These are phyloP conservation scores for Diaporthe eres DNA, from an alignment of 2,329 filamentous ascomycete genomes.

Conservation along the genomic window DNA sequence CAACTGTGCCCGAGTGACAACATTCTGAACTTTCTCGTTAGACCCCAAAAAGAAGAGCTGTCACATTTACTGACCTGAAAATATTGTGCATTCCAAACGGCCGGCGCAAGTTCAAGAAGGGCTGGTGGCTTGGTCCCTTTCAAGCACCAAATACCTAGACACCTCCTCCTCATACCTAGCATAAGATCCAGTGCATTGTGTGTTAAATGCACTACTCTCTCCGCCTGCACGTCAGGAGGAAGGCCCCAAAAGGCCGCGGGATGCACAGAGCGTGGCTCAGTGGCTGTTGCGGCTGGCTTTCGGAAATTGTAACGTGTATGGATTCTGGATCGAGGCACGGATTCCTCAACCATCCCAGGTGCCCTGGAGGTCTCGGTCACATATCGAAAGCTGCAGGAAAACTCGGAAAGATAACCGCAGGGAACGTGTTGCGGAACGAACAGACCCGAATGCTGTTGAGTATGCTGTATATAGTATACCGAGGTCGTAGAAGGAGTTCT, in stretches of 20 bases:
- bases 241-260: constrained; percentile 10
- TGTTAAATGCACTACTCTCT: constrained; percentile 31
- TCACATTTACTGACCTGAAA: constrained; percentile 34
- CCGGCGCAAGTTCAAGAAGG: constrained; percentile 39
- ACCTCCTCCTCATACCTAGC: constrained; percentile 28
- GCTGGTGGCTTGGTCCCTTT: not conserved
- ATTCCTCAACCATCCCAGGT: not conserved
- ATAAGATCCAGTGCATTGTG: constrained; percentile 20
- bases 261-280: not conserved
- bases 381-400: constrained; percentile 31
- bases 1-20: constrained; percentile 19
- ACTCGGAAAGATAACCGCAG: constrained; percentile 26
- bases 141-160: constrained; percentile 4
- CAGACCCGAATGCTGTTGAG: constrained; percentile 5
- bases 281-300: not conserved
- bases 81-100: constrained; percentile 37
- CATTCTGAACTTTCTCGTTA: constrained; percentile 26
- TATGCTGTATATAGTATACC: constrained; percentile 36
- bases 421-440: constrained; percentile 25
- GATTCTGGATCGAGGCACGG: not conserved
- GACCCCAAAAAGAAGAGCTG: not conserved
- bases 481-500: constrained; percentile 11
- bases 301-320: not conserved
- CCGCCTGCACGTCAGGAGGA: not conserved
- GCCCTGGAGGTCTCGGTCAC: not conserved